phyloP scores from a whole-genome alignment of 768 basidiomycete genomes.

The Boletus barrowsii region DNA sequence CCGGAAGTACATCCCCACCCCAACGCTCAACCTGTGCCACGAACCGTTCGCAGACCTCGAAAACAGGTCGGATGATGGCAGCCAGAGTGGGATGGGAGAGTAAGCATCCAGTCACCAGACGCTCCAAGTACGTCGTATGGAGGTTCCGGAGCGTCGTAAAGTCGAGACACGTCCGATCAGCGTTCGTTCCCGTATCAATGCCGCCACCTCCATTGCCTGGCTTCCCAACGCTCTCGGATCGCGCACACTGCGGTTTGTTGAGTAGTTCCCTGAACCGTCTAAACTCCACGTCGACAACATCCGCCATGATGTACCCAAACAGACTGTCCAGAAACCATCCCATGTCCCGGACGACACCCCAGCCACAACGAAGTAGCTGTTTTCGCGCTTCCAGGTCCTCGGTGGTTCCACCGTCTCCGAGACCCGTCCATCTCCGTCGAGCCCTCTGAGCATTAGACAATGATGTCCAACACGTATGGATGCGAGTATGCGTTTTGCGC shows the following conservation, averaged over 20 bases:
- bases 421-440: conserved; percentile 80
- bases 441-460: conserved; percentile 84
- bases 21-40: conserved; percentile 88
- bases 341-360: conserved; percentile 88
- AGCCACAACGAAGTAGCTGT: conserved; percentile 70
- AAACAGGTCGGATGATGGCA: conserved; percentile 61
- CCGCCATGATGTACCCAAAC: conserved; percentile 83
- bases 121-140: conserved; percentile 77
- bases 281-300: conserved; percentile 86
- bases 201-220: conserved; percentile 2
- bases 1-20: conserved; percentile 89
- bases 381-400: conserved; percentile 67
- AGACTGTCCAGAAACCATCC: conserved; percentile 87
- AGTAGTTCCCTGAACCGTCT: conserved; percentile 63
- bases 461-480: conserved; percentile 81
- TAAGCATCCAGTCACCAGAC: conserved; percentile 75
- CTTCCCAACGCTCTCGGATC: conserved; percentile 19
- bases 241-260: conserved; percentile 22
- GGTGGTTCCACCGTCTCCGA: conserved; percentile 79
- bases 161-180: conserved; percentile 51
- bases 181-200: conserved; percentile 21
- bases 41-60: conserved; percentile 83
- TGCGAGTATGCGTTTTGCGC: conserved; percentile 76
- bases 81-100: conserved; percentile 65
- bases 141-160: conserved; percentile 84